A percentile compares a stretch with the other conserved stretches of the same genome.
phyloP scores from a whole-genome alignment of 2,329 filamentous ascomycete genomes.

The Neofusicoccum umdonicola region DNA sequence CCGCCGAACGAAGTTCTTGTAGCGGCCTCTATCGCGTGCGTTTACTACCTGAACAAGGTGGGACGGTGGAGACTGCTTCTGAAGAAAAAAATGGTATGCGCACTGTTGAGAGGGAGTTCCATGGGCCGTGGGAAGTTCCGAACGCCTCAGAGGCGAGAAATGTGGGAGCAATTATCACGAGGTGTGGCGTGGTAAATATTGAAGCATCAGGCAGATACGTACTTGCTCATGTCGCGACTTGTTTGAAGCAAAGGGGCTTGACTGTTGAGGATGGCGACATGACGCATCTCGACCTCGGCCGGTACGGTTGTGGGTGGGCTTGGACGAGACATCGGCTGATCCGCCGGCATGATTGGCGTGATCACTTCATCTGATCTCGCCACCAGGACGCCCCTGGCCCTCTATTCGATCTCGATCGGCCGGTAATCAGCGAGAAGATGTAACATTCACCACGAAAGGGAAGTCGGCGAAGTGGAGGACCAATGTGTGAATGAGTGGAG shows the following conservation, averaged over 20 bases:
- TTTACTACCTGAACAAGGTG: no score
- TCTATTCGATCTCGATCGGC: not conserved
- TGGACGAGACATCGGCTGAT: not conserved
- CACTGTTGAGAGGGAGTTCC: no score
- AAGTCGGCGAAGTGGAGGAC: not conserved
- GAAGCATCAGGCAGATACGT: no score
- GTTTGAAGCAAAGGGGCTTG: not conserved
- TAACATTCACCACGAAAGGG: not conserved
- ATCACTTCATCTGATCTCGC: not conserved
- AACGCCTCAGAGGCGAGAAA: no score
- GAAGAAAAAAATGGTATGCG: no score
- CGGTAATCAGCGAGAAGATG: not conserved
- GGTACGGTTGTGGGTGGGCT: not conserved
- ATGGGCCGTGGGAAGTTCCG: no score
- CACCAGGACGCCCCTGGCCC: not conserved
- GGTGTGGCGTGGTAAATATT: no score
- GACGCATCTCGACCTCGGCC: not conserved
- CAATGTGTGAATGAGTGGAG: not conserved
- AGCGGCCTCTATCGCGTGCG: no score
- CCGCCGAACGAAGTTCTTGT: no score
- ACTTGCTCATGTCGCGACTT: not conserved
- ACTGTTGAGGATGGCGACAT: not conserved
- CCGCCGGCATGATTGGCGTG: not conserved
- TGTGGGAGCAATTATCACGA: no score
- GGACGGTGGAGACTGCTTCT: no score